Base-by-base conservation (phyloP, 1,284 basidiomycete genomes). In the Ceratobasidium sp. region DNA sequence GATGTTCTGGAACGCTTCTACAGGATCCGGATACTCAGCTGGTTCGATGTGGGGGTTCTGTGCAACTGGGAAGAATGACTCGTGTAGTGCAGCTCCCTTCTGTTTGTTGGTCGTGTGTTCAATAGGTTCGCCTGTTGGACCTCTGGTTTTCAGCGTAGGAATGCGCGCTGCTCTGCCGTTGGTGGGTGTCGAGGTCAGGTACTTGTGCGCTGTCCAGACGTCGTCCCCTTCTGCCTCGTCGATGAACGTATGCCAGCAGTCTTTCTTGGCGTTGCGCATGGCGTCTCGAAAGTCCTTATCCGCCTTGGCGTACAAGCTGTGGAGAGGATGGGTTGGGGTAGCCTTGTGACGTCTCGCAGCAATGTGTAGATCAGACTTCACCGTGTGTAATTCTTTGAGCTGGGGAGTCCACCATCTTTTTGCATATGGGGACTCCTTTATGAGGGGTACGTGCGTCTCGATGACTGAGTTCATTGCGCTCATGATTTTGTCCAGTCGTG, bases 31-130 rank as follows among this genome's bases (percentile, higher is more conserved):
- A 36, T 60, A 60, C 36, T 39, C 21, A 36, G 64, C 23, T 41
- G 34, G 36, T 61, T 71, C 32, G 6, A 43, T 60, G 8, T 26
- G 4, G 5, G 58, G 58, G 16, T 16, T 57, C 16, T 43, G 58
- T 14, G 58, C 69, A 10, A 50, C 32, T 52, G 73, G 74, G 70
- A 75, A 75, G 62, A 74, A 75, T 5, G 73, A 53, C 14, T 60
- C 23, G 26, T 52, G 36, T 1, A 74, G 45, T 8, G 64, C 53
- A 4, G 26, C 21, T 21, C 73, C 28, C 48, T 75, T 75, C 12
- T 57, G 73, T 0, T 23, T 48, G 58, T 75, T 58, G 16, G 65
- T 45, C 6, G 46, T 21, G 14, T 39, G 34, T 30, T 41, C 30
- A 1, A 34, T 10, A 18, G 16, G 39, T 2, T n/a, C 26, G 26